Conservation (phyloP, 2,329 filamentous ascomycete genomes). For the Fusarium sp. region DNA sequence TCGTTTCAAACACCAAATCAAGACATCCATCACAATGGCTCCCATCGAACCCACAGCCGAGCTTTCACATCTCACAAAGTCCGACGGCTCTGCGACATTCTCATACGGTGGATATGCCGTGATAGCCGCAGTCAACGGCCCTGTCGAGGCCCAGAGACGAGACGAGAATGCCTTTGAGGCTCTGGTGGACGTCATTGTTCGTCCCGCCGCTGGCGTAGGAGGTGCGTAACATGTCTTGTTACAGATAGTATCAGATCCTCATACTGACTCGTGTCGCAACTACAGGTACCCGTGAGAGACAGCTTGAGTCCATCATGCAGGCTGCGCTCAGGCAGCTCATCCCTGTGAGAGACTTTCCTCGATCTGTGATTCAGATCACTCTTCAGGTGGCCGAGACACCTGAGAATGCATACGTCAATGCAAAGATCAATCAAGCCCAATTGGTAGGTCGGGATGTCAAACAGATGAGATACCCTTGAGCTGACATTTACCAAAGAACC, state of each 20-base stretch:
- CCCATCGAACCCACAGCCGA: conserved; percentile 62
- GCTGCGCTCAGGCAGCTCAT: conserved; percentile 79
- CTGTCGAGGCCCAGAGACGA: conserved; percentile 87
- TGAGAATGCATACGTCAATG: conserved; percentile 72
- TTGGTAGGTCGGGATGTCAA: conserved; percentile 60
- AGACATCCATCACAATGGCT: conserved; percentile 54
- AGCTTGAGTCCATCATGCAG: conserved; percentile 82
- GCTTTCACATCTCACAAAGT: conserved; percentile 72
- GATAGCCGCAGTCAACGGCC: conserved; percentile 89
- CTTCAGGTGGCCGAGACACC: conserved; percentile 80
- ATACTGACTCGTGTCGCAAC: conserved; percentile 28
- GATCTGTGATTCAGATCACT: conserved; percentile 82
- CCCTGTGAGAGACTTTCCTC: conserved; percentile 79
- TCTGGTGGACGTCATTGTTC: conserved; percentile 87
- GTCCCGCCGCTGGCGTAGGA: conserved; percentile 86
- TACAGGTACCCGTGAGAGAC: conserved; percentile 77
- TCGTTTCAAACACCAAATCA: conserved; percentile 29
- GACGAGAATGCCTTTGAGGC: conserved; percentile 95
- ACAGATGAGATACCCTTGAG: conserved; percentile 26
- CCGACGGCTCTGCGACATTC: conserved; percentile 85
- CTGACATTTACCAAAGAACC: conserved; percentile 64
- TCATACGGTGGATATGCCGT: conserved; percentile 82
- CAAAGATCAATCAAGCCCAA: conserved; percentile 69
- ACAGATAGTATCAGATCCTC: conserved; percentile 18
- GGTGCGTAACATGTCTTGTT: conserved; percentile 60